A percentile compares a stretch with the other conserved stretches of the same genome.
phyloP scores from a whole-genome alignment of 768 basidiomycete genomes.

The Boletellus emodensis region DNA sequence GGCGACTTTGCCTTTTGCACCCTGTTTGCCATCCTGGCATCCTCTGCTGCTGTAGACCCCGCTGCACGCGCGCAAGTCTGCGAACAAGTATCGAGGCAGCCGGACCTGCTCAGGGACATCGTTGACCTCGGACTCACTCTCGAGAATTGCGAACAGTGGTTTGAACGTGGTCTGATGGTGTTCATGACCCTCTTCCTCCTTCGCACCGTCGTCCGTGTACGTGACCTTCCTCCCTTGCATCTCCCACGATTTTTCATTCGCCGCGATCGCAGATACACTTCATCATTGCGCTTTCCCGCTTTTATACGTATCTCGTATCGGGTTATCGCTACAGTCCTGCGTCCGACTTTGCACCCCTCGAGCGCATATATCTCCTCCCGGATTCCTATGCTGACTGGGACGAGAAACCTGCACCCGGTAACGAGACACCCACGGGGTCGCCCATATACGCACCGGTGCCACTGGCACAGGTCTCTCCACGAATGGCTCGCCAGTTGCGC shows the following conservation, averaged over 20 bases:
- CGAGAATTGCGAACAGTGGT: slow-evolving; percentile 80
- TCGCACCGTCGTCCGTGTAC: slow-evolving; percentile 62
- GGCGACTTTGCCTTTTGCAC: slow-evolving; percentile 73
- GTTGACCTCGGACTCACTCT: slow-evolving; percentile 68
- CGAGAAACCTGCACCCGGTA: slow-evolving; percentile 2
- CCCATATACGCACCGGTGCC: slow-evolving; percentile 69
- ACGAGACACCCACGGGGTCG: slow-evolving; percentile 6
- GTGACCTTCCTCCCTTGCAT: slow-evolving; percentile 22
- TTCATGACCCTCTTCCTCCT: slow-evolving; percentile 57
- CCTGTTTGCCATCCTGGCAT: slow-evolving; percentile 51
- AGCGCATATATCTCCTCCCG: slow-evolving; percentile 63
- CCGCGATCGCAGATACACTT: slow-evolving; percentile 59
- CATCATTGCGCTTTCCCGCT: slow-evolving; percentile 65
- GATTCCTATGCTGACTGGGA: slow-evolving; percentile 14
- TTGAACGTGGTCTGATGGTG: slow-evolving; percentile 60
- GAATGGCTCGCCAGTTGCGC: slow-evolving; percentile 47
- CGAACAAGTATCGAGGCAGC: slow-evolving; percentile 71
- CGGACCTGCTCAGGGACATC: slow-evolving; percentile 68
- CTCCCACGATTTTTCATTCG: not conserved
- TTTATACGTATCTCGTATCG: slow-evolving; percentile 55
- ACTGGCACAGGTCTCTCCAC: slow-evolving; percentile 48
- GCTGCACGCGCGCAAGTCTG: slow-evolving; percentile 59
- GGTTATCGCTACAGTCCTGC: slow-evolving; percentile 24
- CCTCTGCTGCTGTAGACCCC: slow-evolving; percentile 55
- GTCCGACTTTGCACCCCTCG: slow-evolving; percentile 34